Base-by-base conservation (phyloP, 352 stramenopile genomes). In the Phytophthora cactorum region DNA sequence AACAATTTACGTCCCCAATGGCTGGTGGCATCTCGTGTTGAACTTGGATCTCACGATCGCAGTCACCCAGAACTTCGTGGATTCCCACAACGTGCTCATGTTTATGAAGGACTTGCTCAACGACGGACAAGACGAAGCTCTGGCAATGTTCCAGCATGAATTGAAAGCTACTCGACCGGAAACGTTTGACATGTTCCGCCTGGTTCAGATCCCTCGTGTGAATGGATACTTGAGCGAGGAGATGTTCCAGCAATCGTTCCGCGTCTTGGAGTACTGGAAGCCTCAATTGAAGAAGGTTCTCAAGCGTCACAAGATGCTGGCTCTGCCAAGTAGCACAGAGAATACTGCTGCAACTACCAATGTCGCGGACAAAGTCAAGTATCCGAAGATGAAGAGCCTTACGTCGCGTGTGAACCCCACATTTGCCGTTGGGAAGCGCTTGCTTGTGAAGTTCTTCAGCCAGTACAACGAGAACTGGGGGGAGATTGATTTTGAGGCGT, bases 1-100 rank as follows among this genome's bases (percentile, higher is more conserved):
- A 66, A 94, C 97, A 5, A 90, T 99, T 47, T 99, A 98, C 82
- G 96, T 99, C 25, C 97, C 97, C 5, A 97, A 95, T 64, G 96
- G 97, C 15, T 99, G 97, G 97, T 99, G 97, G 97, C 97, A 99
- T 68, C 83, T 95, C 51, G 97, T 99, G 17, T 77, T 99, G 49
- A 99, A 99, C 72, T 81, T 99, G 11, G 91, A 96, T 29, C 69
- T 85, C 31, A 98, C 94, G 15, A 90, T 99, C 32, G 97, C 97
- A 5, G 88, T 99, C 46, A 99, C 97, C 2, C 95, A 99, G 61
- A 99, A 99, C 68, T 97, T 97, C 63, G 85, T 96, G 45, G 85
- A 96, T 65, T 86, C 86, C n/a, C 81, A 93, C 66, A 96, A 96
- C 64, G 55, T 88, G 6, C 32, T 88, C 7, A 72, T 79, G 63